These are phyloP conservation scores for Sporothrix schenckii DNA, from an alignment of 2,329 filamentous ascomycete species.

Conservation along the genomic window DNA sequence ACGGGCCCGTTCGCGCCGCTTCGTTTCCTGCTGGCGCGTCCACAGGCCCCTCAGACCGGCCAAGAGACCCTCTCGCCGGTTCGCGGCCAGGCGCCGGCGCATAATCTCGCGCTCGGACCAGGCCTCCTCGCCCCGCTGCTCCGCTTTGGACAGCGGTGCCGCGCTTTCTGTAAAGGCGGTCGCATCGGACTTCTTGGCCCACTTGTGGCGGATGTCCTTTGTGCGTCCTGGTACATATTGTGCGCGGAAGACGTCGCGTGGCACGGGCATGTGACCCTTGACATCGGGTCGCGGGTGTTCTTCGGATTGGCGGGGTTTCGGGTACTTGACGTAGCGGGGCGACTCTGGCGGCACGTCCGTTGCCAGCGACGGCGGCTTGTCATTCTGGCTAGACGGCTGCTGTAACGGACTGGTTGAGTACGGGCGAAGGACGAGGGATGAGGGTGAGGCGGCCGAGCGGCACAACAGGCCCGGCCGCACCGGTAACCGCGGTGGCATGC, in stretches of 20 bases:
- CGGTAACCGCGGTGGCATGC: conserved; percentile 33
- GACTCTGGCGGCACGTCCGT: conserved; percentile 72
- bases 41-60: conserved; percentile 72
- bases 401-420: background rate
- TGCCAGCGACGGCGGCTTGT: conserved; percentile 34
- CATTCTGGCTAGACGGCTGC: conserved; percentile 16
- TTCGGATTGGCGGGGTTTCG: conserved; percentile 71
- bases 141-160: conserved; percentile 57
- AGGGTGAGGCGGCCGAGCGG: conserved; percentile 13
- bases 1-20: conserved; percentile 38
- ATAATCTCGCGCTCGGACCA: conserved; percentile 54
- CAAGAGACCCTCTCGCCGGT: conserved; percentile 71
- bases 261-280: conserved; percentile 81
- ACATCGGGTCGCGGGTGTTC: conserved; percentile 53
- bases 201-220: background rate
- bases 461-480: conserved; percentile 30
- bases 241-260: conserved; percentile 73
- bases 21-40: conserved; percentile 59
- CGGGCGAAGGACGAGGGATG: conserved; percentile 12
- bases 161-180: conserved; percentile 63
- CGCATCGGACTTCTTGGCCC: conserved; percentile 59
- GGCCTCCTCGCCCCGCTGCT: conserved; percentile 44
- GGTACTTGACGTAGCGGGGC: conserved; percentile 82
- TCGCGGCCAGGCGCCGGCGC: conserved; percentile 73
- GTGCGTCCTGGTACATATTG: conserved; percentile 33